Evolutionary conservation across 257 asterid species (phyloP), one percentile per base, ranked within the genome.

Genomic region (Plantago major): DNA sequence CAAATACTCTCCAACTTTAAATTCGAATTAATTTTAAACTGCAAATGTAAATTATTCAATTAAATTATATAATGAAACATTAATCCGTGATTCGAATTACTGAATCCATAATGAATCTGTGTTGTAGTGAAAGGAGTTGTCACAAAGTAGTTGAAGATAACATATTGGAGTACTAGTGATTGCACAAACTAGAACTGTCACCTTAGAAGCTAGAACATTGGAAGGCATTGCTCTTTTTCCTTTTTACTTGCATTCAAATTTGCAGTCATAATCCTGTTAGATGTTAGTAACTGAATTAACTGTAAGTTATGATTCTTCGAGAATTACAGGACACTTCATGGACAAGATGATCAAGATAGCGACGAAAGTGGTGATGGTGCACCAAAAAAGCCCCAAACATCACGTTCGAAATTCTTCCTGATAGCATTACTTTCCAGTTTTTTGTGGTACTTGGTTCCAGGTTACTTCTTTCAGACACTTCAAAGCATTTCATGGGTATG

Each of bases 401-500:
- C 90, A 0, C 81, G 96, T 1, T 55, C 87, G 12, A 89, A 89
- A 55, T 89, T 88, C 81, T 88, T 88, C 55, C 30, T 80, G 22
- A 85, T 83, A 2, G 89, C 91, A 1, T 63, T 88, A 10, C 11
- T 71, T 10, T 88, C 85, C 62, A 88, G 96, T 63, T 88, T 88
- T 44, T 37, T 70, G 10, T 88, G 96, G 96, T 79, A 80, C 65
- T 8, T 85, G 10, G 49, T 88, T 62, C 96, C 94, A 0, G 84
- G 89, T 4, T 88, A 67, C 80, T 40, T 88, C 16, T 88, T 88
- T 84, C 79, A 79, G 61, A 67, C 89, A 8, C 68, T 88, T 1
- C 77, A 73, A 45, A 83, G 87, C 76, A 74, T 88, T 49, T 88
- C 96, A 60, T 88, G 94, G 96, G 75, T 88, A 2, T 88, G 96